A percentile compares a stretch with the other conserved stretches of the same genome.
Evolutionary conservation across 2,329 filamentous ascomycete genomes (phyloP).

Genomic region (Emydomyces testavorans): DNA sequence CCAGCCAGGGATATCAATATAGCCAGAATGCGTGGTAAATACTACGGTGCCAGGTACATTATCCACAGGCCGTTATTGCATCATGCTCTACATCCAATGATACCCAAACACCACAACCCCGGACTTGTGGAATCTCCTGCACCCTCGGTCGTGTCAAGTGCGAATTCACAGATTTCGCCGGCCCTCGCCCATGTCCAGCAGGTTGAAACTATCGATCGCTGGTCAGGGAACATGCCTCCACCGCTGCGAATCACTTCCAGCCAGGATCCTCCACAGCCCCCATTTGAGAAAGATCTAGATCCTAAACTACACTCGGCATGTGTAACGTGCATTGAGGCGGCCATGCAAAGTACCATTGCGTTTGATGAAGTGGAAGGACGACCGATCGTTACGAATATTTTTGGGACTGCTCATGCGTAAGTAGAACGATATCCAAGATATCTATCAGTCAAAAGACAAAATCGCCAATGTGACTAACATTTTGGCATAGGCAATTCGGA

Average conservation of each 20-base stretch:
- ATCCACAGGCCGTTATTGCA: slow-evolving; percentile 70
- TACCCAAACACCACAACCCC: slow-evolving; percentile 19
- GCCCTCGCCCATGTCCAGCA: slow-evolving; percentile 25
- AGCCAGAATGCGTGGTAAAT: slow-evolving; percentile 81
- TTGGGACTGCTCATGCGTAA: slow-evolving; percentile 92
- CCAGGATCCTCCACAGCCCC: slow-evolving; percentile 13
- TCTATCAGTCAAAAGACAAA: too few relatives aligned
- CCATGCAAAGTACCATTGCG: slow-evolving; percentile 73
- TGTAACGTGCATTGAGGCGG: slow-evolving; percentile 54
- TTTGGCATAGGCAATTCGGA: slow-evolving; percentile 69
- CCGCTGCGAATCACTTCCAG: slow-evolving; percentile 18
- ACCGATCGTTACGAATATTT: slow-evolving; percentile 86
- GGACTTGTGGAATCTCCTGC: slow-evolving; percentile 26
- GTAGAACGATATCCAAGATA: slow-evolving; percentile 33
- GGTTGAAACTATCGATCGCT: slow-evolving; percentile 24
- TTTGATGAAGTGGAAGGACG: slow-evolving; percentile 56
- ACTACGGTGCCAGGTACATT: slow-evolving; percentile 84
- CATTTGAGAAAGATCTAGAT: slow-evolving; percentile 31
- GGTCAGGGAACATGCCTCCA: slow-evolving; percentile 28
- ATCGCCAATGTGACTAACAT: background rate
- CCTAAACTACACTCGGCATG: slow-evolving; percentile 45
- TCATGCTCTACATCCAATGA: slow-evolving; percentile 44
- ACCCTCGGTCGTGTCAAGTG: slow-evolving; percentile 20
- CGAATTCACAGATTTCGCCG: slow-evolving; percentile 29
- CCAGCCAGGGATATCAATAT: slow-evolving; percentile 66